Evolutionary conservation across 345 rosid species (phyloP), one percentile per base, ranked within the genome.

Genomic region (Eucalyptus sideroxylon): DNA sequence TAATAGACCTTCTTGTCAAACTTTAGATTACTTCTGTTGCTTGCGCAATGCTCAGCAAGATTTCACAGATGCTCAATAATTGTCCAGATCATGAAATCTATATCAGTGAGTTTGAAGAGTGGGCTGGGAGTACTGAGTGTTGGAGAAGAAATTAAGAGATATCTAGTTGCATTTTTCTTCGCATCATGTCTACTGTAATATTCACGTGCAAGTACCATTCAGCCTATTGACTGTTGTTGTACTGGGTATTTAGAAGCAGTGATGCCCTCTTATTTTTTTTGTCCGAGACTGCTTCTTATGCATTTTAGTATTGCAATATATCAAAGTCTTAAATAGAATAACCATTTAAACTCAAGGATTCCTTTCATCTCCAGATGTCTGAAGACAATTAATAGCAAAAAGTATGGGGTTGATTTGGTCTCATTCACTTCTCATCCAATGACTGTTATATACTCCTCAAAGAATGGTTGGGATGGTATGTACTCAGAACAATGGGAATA

Each of bases 381-480:
- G 91, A 90, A 90, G 90, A 90, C 91, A n/a, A 90, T 90, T 21
- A 98, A 98, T 90, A 98, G 99, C 96, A 98, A 98, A 93, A 98
- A 97, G 92, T 98, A 98, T 90, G 99, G 99, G 16, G 99, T 98
- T 89, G 99, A 97, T 93, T 94, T 96, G 56, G 99, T 98, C 92
- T 94, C 95, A 91, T 98, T 97, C 93, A 97, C 99, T 90, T 90
- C 91, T 86, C 91, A 90, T 90, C 91, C 91, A 17, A 96, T 98
- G 15, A 98, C 98, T 89, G 99, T 97, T 88, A 96, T 97, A 94
- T 98, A 97, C 94, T 96, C 99, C 51, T 98, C 99, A 81, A 94
- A 96, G 91, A 98, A 97, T 93, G 99, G 99, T 87, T 98, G 99
- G 99, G 99, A 98, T 91, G 99, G 99, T 97, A 92, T 88, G 96